Base-by-base conservation (phyloP, 176 grass and related monocot species). In the Aegilops bicornis region DNA sequence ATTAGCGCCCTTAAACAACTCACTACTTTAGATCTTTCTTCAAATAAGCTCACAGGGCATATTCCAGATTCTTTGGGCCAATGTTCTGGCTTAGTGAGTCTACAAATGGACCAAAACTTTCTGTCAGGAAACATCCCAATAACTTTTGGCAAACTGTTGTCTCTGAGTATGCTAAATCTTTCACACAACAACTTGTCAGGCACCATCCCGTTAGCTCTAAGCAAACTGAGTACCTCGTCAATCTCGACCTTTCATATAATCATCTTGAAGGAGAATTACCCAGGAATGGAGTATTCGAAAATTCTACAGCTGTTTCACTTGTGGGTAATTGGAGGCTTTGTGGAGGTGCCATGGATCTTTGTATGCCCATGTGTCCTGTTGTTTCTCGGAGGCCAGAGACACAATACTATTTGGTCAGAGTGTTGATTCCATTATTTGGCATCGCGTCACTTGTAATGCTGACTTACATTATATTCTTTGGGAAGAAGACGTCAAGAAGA, bases 211-310 rank as follows among this genome's bases (percentile, higher is more conserved):
- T 14, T 25, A 10, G 69, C 75, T 19, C 39, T 92, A 4, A 32
- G 19, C 69, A 5, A 24, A 11, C 45, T 86, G 23, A 3, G 6
- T 60, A 19, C 7, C 52, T 92, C 31, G 3, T n/a, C 10, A 24
- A 59, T 17, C 56, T 92, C 2, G 86, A 89, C 10, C 73, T 92
- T 1, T 89, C 84, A 2, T 89, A 76, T 73, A 92, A 92, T 20
- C 1, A 52, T 30, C 43, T 52, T 1, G 2, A 30, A 19, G 43
- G 73, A 15, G 14, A 9, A 76, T 2, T 52, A 16, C 73, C 73
- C 2, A 52, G 4, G 0, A 1, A 52, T 30, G 73, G 73, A 52
- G 1, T 76, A 4, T 52, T 76, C 0, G 0, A 0, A 19, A 76
- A 52, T 52, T 3, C 45, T 1, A 54, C 47, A 30, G 73, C 3